Evolutionary conservation across 768 basidiomycete species (phyloP).

Genomic region (Tulasnella sp.): DNA sequence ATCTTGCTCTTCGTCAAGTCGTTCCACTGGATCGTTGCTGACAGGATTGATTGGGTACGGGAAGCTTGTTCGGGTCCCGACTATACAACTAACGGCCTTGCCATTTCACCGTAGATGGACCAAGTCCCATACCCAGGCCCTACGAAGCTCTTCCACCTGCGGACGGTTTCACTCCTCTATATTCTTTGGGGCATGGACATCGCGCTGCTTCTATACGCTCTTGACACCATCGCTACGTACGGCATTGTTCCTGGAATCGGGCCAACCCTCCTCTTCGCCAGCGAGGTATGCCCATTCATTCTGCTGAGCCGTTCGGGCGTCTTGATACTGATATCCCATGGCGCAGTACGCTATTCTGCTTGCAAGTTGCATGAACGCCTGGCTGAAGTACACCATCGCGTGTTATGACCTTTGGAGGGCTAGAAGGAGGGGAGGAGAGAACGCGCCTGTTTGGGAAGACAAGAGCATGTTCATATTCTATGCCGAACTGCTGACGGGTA

Average conservation of each 20-base stretch:
- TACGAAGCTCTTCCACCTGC: conserved; percentile 77
- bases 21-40: conserved; percentile 96
- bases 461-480: conserved; percentile 98
- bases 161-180: conserved; percentile 73
- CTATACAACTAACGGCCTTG: neutral
- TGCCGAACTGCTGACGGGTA: conserved; percentile 88
- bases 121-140: conserved; percentile 90
- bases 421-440: conserved; percentile 74
- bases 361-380: conserved; percentile 75
- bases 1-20: conserved; percentile 92
- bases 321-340: conserved; percentile 16
- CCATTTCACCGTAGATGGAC: conserved; percentile 74
- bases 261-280: conserved; percentile 93
- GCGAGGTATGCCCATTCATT: conserved; percentile 64
- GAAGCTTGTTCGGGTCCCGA: neutral
- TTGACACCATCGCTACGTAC: conserved; percentile 62
- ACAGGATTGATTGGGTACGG: conserved; percentile 93
- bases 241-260: conserved; percentile 70
- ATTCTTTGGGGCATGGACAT: conserved; percentile 77
- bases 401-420: conserved; percentile 82
- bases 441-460: conserved; percentile 92
- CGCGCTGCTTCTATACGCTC: conserved; percentile 75
- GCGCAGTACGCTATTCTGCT: conserved; percentile 84
- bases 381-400: conserved; percentile 81
- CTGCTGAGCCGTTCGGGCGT: too few relatives aligned